Base-by-base conservation (phyloP, 2,329 filamentous ascomycete genomes). In the Ophiocordyceps camponoti-leonardi region DNA sequence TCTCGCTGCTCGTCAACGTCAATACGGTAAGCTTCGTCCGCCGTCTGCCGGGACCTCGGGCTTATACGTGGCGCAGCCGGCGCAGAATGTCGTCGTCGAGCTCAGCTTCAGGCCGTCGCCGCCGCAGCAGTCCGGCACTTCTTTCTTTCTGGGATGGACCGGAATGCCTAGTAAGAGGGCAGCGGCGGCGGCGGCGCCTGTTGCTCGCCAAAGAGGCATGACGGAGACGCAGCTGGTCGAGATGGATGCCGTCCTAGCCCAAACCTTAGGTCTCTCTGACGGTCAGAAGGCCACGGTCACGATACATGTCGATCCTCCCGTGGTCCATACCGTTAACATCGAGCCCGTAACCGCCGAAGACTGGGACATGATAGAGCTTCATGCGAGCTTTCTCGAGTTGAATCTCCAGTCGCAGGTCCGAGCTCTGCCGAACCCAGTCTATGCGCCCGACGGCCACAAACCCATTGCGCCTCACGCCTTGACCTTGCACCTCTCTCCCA, bases 331-430 rank as follows among this genome's bases (percentile, higher is more conserved):
- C 2, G 83, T 98, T 62, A 87, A 95, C 59, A 96, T 98, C 54
- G 93, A 98, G 61, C 92, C 92, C 31, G 66, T 96, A 55, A 96
- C 92, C 0, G 79, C 90, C 1, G 86, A 93, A 48, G 92, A 98
- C 60, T 98, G 92, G 92, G 92, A 98, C 64, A 94, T 96, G 56
- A 96, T 98, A 54, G 92, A 98, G 63, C 70, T 98, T 2, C 92
- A 98, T 67, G 92, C 92, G 6, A 92, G 83, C 16, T 98, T 96
- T 58, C 71, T 98, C 44, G 92, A 98, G 59, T 72, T 95, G 51
- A 96, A 98, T 61, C 79, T 98, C 45, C 71, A 94, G 30, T 84
- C 82, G 41, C 92, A 98, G 66, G 88, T 98, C 54, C 82, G 92
- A 55, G 90, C 90, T 18, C 70, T 98, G 20, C 90, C 90, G 22